Evolutionary conservation across 495 filamentous ascomycete species (phyloP).

Genomic region (Geoglossum glabrum): DNA sequence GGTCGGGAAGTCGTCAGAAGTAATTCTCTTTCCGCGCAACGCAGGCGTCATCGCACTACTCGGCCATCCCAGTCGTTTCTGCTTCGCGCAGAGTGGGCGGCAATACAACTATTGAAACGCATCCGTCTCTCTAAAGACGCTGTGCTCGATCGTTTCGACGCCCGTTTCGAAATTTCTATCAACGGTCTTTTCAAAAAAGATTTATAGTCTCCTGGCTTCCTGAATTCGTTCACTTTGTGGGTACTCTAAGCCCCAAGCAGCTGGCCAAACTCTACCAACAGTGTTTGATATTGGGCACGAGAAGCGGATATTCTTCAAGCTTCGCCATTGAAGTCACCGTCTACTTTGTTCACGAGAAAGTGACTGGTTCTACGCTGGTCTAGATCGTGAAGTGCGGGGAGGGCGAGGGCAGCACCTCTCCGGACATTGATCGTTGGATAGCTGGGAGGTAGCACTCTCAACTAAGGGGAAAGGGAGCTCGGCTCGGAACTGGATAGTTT

Average conservation of each 20-base stretch:
- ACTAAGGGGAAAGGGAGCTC: not conserved
- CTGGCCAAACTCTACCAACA: not conserved
- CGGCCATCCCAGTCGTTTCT: not conserved
- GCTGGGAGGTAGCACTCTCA: not conserved
- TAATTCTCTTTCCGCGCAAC: not conserved
- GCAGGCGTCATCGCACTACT: not conserved
- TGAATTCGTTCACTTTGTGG: not conserved
- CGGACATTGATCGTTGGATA: conserved; percentile 13
- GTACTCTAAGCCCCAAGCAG: not conserved
- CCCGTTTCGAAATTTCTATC: not conserved
- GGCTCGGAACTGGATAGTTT: not conserved
- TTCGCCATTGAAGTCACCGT: not conserved
- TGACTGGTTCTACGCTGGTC: not conserved
- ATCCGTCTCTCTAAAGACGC: not conserved
- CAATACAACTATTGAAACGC: not conserved
- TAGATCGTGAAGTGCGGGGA: conserved; percentile 14
- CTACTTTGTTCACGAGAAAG: not conserved
- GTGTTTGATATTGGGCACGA: not conserved
- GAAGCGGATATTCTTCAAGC: not conserved
- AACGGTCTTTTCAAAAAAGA: not conserved
- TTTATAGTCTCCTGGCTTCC: not conserved
- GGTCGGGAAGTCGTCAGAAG: not conserved
- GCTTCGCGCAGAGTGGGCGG: not conserved
- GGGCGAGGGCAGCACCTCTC: conserved; percentile 16
- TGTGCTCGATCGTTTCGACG: not conserved